Evolutionary conservation across 805 yeast genomes (phyloP), one percentile per base, ranked within the genome.

Genomic region (Diddensiella santjacobensis): DNA sequence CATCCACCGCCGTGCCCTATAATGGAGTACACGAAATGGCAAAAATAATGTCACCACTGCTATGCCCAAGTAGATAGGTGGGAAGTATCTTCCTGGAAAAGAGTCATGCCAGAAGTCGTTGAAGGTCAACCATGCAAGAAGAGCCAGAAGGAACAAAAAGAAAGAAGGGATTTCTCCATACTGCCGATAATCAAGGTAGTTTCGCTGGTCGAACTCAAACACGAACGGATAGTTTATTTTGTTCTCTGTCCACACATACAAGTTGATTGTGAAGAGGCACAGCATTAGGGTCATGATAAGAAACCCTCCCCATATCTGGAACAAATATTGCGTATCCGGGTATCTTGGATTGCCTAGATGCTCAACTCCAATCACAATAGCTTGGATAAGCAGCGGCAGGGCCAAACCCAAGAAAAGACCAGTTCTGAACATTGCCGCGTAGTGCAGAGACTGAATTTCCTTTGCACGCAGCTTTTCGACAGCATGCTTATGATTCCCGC

Each of bases 261-360:
- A 80, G 61, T 87, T 81, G 39, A 85, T 49, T 11, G 83, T 81
- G 61, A 90, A 82, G 2, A 87, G 67, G 20, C 82, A 56, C 3
- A 80, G 68, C 59, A 84, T 75, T n/a, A 90, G 54, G 26, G 75
- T 70, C 3, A 83, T 63, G 50, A 89, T 59, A 56, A 88, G 77
- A 64, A 88, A 89, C 1, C 98, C 98, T 5, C 84, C 97, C 96
- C 96, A 93, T 2, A 93, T 73, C 58, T 95, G 98, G 36, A 91
- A 65, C 48, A 91, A 60, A 50, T 69, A 82, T 39, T 65, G 69
- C 0, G 83, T 85, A 52, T 83, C 84, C 0, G 79, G 78, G 2
- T 79, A 62, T 3, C 49, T 51, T 0, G 73, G 70, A 6, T 22
- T 8, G 15, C 70, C 64, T 1, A 72, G 52, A 20, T 74, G 74